Conservation (phyloP, 345 rosid species). For the Linum usitatissimum region DNA sequence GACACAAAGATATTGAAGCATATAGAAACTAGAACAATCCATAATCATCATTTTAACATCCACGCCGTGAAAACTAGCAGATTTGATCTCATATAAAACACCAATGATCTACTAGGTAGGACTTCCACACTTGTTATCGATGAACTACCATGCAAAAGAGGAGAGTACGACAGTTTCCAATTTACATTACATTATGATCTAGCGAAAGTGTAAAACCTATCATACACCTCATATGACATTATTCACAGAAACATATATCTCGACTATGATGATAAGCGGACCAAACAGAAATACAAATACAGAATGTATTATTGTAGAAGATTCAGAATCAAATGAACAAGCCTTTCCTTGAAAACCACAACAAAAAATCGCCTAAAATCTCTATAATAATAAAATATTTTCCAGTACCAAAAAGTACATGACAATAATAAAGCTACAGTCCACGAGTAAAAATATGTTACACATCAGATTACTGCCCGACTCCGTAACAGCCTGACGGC, state of each 20-base stretch:
- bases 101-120: too few species aligned
- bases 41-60: not conserved
- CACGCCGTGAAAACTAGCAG: not conserved
- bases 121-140: not conserved
- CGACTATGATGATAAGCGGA: not conserved
- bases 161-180: not conserved
- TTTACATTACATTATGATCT: not conserved
- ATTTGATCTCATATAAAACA: not conserved
- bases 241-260: too few species aligned
- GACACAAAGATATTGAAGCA: not conserved
- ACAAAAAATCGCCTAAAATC: not conserved
- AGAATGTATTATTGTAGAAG: too few species aligned
- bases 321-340: too few species aligned
- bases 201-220: not conserved
- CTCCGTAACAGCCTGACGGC: not conserved
- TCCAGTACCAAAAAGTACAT: not conserved
- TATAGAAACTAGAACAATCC: not conserved
- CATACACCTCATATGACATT: not conserved
- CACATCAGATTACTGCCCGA: not conserved
- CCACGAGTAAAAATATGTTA: too few species aligned
- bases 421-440: not conserved
- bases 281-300: conserved; percentile 7
- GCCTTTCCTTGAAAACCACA: not conserved
- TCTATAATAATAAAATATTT: not conserved
- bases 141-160: not conserved